These are phyloP conservation scores for Trichophyton simii DNA, from an alignment of 2,329 filamentous ascomycete genomes.

Conservation along the genomic window DNA sequence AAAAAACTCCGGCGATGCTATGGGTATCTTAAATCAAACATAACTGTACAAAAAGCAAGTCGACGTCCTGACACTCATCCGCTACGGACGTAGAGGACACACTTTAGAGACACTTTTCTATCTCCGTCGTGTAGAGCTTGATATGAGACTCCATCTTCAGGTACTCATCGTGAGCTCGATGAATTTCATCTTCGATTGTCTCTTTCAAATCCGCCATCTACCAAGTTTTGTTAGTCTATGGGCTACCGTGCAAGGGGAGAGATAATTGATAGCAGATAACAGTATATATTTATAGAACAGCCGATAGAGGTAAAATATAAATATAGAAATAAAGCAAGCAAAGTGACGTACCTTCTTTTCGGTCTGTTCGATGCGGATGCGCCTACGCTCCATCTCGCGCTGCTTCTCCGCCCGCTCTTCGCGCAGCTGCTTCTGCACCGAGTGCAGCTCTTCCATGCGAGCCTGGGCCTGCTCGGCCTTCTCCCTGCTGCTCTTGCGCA, in stretches of 20 bases:
- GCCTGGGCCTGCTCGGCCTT: slow-evolving; percentile 71
- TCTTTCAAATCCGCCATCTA: slow-evolving; percentile 97
- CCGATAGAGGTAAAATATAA: neutral
- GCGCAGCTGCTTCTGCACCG: slow-evolving; percentile 64
- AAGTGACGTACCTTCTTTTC: slow-evolving; percentile 73
- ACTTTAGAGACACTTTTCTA: slow-evolving; percentile 69
- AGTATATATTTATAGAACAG: neutral
- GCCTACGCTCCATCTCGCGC: slow-evolving; percentile 79
- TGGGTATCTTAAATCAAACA: slow-evolving; percentile 17
- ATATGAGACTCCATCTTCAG: slow-evolving; percentile 96
- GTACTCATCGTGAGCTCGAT: slow-evolving; percentile 83
- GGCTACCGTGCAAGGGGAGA: too few species aligned
- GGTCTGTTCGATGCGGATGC: slow-evolving; percentile 91
- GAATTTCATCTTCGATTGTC: slow-evolving; percentile 89
- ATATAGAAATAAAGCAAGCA: slow-evolving; percentile 5
- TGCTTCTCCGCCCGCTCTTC: slow-evolving; percentile 79
- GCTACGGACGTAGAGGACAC: too few species aligned
- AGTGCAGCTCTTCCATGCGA: slow-evolving; percentile 80
- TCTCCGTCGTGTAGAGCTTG: slow-evolving; percentile 94
- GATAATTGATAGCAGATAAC: too few species aligned
- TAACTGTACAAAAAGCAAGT: slow-evolving; percentile 15
- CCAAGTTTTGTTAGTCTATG: slow-evolving; percentile 15
- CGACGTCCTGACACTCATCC: neutral
- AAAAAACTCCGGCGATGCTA: slow-evolving; percentile 1
- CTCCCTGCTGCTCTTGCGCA: slow-evolving; percentile 65